Percentiles rank a stretch among this genome's conserved stretches.
Conservation (phyloP, 2,329 filamentous ascomycete species). For the Trichothecium roseum region DNA sequence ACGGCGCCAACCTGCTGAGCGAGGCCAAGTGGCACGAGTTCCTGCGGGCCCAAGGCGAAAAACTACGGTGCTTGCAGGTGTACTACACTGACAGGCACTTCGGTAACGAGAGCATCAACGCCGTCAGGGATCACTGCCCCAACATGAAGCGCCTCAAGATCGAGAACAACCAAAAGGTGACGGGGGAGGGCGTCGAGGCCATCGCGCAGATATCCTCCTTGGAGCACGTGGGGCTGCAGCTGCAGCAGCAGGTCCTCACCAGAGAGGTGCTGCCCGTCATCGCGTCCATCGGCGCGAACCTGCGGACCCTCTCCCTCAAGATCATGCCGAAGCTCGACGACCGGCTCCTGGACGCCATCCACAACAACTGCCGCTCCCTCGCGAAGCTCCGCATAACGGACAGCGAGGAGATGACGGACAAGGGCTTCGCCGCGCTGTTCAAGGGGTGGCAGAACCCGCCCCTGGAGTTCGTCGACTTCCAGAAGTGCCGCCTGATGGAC, state of each 20-base stretch:
- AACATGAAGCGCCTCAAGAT: conserved; percentile 69
- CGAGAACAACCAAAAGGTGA: conserved; percentile 66
- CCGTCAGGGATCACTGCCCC: conserved; percentile 55
- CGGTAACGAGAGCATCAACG: conserved; percentile 54
- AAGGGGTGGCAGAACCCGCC: conserved; percentile 64
- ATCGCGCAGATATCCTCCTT: conserved; percentile 55
- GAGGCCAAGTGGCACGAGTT: conserved; percentile 65
- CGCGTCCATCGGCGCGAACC: conserved; percentile 46
- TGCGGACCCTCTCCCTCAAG: conserved; percentile 72
- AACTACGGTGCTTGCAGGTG: conserved; percentile 61
- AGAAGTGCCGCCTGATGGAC: conserved; percentile 69
- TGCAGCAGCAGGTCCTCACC: conserved; percentile 49
- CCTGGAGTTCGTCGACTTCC: conserved; percentile 62
- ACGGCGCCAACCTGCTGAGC: conserved; percentile 75
- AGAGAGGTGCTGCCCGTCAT: conserved; percentile 35
- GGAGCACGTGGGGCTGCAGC: conserved; percentile 64
- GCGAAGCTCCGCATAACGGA: conserved; percentile 73
- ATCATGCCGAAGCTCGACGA: conserved; percentile 59
- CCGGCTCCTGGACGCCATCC: conserved; percentile 58
- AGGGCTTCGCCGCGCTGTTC: conserved; percentile 64
- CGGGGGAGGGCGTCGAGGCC: conserved; percentile 51
- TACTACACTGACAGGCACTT: conserved; percentile 80
- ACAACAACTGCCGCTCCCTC: conserved; percentile 56
- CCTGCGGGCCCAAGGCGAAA: conserved; percentile 52
- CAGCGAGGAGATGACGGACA: conserved; percentile 66